Evolutionary conservation across 768 basidiomycete species (phyloP), one percentile per base, ranked within the genome.

Genomic region (Russula virescens): DNA sequence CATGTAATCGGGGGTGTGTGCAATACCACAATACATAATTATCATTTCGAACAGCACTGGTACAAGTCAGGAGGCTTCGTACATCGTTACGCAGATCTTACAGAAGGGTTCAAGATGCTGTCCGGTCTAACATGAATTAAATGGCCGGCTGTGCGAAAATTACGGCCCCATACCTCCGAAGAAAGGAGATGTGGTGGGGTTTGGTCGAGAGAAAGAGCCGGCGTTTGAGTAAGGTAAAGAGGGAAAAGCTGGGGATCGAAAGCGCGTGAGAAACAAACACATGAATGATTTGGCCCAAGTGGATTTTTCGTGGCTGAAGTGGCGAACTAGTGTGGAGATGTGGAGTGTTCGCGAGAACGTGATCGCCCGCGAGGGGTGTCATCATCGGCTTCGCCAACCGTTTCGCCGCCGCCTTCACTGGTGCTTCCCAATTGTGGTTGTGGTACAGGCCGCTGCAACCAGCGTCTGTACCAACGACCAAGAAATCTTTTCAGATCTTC

Each of bases 401-500:
- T n/a, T n/a, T n/a, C n/a, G n/a, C n/a, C n/a, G n/a, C n/a, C 62
- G 1, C 50, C 62, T 21, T 60, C 53, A 14, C 18, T 60, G n/a
- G 23, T 26, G 40, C 38, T 14, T 14, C 38, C 13, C 38, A 5
- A n/a, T n/a, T 46, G 52, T 3, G 46, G 34, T 46, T 46, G 61
- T 40, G 50, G 57, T 18, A 11, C 38, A 11, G 38, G 38, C 38
- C 38, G 38, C 55, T 81, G 75, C 48, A 83, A 70, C 87, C 87
- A 88, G 28, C 78, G 76, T 57, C 80, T 76, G 73, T 88, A 91
- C 87, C 89, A 94, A 60, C 77, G 79, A 0, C 87, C 84, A 52
- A 94, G 77, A 70, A 89, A 89, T 18, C 85, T 73, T 71, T 91
- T 93, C 73, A 94, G 84, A 48, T 89, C 86, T 19, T 83, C 75